A percentile compares a stretch with the other conserved stretches of the same genome.
Conservation (phyloP, 1,284 basidiomycete species). For the Sphagnurus paluster region DNA sequence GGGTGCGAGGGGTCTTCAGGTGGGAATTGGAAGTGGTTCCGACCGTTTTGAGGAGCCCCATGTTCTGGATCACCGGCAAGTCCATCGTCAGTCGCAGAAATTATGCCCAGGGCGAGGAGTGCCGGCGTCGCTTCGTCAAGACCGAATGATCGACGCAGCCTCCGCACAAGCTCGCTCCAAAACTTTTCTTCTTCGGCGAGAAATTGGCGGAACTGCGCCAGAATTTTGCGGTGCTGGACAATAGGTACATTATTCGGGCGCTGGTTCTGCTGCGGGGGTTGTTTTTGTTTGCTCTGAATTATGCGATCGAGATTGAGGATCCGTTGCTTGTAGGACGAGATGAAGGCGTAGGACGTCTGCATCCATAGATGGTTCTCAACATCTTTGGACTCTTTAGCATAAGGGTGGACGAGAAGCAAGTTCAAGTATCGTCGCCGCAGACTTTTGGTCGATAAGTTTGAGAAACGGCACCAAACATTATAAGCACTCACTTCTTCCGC, state of each 20-base stretch:
- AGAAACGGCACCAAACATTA: background rate
- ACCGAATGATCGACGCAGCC: constrained; percentile 69
- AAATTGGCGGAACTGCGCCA: constrained; percentile 87
- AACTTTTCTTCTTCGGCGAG: constrained; percentile 87
- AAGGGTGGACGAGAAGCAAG: constrained; percentile 75
- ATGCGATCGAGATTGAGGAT: constrained; percentile 69
- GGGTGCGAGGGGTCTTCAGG: constrained; percentile 43
- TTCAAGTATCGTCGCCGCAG: constrained; percentile 76
- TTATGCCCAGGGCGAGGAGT: constrained; percentile 59
- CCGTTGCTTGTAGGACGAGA: constrained; percentile 79
- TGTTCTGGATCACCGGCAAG: constrained; percentile 17
- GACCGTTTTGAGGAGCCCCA: constrained; percentile 29
- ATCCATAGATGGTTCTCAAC: constrained; percentile 88
- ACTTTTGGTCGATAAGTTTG: constrained; percentile 39
- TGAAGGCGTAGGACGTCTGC: constrained; percentile 88
- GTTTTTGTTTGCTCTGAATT: constrained; percentile 46
- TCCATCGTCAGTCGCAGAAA: constrained; percentile 32
- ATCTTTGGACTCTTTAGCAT: constrained; percentile 75
- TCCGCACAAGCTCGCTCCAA: constrained; percentile 76
- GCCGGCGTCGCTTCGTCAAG: constrained; percentile 58
- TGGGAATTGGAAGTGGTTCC: constrained; percentile 59
- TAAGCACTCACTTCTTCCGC: constrained; percentile 71
- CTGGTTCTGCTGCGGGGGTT: constrained; percentile 39
- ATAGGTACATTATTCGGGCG: constrained; percentile 48
- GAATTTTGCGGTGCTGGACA: constrained; percentile 81